These are phyloP conservation scores for Abrus precatorius DNA, from an alignment of 306 rosid genomes.

Conservation along the genomic window DNA sequence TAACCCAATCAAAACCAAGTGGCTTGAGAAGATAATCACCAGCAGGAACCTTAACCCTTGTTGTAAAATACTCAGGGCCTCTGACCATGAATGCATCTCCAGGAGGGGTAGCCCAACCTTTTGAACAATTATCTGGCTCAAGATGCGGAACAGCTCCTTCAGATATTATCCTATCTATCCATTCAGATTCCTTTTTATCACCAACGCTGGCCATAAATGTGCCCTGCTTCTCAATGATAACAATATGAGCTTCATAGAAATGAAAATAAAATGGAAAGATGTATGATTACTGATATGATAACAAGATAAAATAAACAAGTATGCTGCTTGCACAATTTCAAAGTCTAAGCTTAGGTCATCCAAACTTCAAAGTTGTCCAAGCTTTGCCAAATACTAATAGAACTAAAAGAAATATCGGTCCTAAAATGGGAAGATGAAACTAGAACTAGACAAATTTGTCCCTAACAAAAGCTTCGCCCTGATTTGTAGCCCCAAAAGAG, in stretches of 20 bases:
- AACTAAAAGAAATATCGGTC: background rate
- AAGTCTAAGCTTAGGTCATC: background rate
- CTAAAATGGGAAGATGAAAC: background rate
- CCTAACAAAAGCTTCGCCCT: background rate
- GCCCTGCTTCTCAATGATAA: constrained; percentile 42
- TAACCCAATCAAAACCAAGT: constrained; percentile 94
- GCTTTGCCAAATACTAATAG: background rate
- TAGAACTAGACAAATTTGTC: background rate
- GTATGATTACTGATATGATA: background rate
- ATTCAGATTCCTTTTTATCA: constrained; percentile 59
- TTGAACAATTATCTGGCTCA: constrained; percentile 69
- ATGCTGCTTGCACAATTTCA: background rate
- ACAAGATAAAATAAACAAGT: constrained; percentile 20
- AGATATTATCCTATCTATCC: constrained; percentile 75
- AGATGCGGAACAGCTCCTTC: constrained; percentile 77
- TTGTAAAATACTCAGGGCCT: constrained; percentile 85
- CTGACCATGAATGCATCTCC: constrained; percentile 81
- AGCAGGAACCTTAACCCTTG: constrained; percentile 78
- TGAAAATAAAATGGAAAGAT: constrained; percentile 2
- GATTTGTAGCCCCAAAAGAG: background rate
- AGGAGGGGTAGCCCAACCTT: constrained; percentile 91
- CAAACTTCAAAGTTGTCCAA: background rate
- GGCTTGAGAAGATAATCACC: constrained; percentile 82
- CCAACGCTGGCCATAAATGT: constrained; percentile 61
- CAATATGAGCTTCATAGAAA: constrained; percentile 23